Percentiles rank a stretch among this genome's conserved stretches.
phyloP scores from a whole-genome alignment of 306 rosid genomes.

The Cucumis melo region DNA sequence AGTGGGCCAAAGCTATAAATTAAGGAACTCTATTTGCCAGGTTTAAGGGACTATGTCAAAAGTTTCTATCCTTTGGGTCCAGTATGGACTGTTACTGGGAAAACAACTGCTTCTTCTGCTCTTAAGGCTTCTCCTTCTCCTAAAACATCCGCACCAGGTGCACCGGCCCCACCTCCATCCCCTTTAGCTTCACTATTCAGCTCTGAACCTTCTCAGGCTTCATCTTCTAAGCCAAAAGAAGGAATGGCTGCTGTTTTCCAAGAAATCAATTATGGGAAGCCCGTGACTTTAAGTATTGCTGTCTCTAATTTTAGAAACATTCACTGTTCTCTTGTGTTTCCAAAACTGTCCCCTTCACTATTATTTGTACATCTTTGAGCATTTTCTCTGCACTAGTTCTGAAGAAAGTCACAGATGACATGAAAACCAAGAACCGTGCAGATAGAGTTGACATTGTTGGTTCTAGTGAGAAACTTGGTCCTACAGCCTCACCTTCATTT shows the following conservation, averaged over 20 bases:
- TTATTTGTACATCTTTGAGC: neutral
- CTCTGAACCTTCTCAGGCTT: constrained; percentile 65
- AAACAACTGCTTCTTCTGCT: constrained; percentile 31
- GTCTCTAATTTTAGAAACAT: neutral
- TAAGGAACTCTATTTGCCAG: constrained; percentile 88
- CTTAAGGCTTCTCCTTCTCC: constrained; percentile 47
- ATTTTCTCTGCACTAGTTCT: constrained; percentile 36
- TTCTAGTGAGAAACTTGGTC: constrained; percentile 39
- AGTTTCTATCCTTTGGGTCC: constrained; percentile 78
- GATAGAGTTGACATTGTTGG: constrained; percentile 74
- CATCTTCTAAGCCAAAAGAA: constrained; percentile 63
- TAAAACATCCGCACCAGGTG: constrained; percentile 41
- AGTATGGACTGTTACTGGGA: constrained; percentile 74
- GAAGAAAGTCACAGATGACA: constrained; percentile 77
- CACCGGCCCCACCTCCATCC: constrained; percentile 80
- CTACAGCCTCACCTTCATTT: constrained; percentile 29
- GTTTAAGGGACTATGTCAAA: constrained; percentile 88
- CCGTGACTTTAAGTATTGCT: constrained; percentile 58
- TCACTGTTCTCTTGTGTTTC: neutral
- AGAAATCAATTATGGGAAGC: constrained; percentile 48
- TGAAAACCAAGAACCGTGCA: constrained; percentile 82
- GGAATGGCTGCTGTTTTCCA: constrained; percentile 96
- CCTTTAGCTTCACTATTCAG: constrained; percentile 76
- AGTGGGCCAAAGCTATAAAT: constrained; percentile 95
- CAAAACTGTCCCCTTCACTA: neutral